Conservation (phyloP, 179 eudicot species). For the Monotropa hypopitys region DNA sequence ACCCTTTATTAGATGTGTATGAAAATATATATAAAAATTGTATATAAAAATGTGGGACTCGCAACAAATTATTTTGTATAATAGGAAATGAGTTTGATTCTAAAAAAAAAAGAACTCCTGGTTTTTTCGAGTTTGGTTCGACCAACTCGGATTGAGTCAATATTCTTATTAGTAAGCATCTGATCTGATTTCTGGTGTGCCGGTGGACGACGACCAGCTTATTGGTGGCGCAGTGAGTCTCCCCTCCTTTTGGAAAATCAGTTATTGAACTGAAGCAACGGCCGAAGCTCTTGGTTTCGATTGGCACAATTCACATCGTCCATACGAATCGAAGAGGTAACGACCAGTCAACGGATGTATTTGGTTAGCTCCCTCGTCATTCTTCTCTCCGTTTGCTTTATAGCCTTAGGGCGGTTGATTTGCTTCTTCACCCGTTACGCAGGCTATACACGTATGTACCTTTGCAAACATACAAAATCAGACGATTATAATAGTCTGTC, state of each 20-base stretch:
- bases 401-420: not conserved
- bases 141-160: not conserved
- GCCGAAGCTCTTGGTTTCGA: not conserved
- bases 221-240: not conserved
- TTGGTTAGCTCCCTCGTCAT: not conserved
- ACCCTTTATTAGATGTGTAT: too few species aligned
- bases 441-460: not conserved
- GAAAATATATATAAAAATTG: too few species aligned
- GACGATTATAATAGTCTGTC: not conserved
- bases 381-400: not conserved
- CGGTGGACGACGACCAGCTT: conserved; percentile 6
- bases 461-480: not conserved
- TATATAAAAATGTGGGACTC: too few species aligned
- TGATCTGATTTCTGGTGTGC: not conserved
- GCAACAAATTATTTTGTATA: too few species aligned
- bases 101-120: too few species aligned
- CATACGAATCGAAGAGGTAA: conserved; percentile 7
- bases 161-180: not conserved
- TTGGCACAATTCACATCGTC: not conserved
- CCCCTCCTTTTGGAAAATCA: not conserved
- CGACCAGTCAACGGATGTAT: not conserved
- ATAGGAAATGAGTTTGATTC: too few species aligned
- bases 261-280: not conserved
- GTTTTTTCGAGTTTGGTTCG: not conserved
- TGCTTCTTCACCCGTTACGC: not conserved